phyloP scores from a whole-genome alignment of 768 basidiomycete genomes.

The Polyporus arcularius region DNA sequence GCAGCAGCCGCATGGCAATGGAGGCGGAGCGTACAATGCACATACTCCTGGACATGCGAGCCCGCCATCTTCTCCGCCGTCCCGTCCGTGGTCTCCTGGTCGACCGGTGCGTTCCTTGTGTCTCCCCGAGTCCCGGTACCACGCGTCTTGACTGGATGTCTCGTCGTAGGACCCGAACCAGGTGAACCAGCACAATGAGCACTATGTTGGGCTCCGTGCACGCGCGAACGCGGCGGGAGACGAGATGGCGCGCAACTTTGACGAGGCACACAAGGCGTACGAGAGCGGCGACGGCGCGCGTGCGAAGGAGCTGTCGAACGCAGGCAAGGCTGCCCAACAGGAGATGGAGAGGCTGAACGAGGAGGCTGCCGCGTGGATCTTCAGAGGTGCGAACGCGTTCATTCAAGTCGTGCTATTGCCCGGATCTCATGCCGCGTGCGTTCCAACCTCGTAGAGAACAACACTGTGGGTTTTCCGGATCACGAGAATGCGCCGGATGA shows the following conservation, averaged over 20 bases:
- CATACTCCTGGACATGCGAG: neutral
- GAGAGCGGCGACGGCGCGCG: constrained; percentile 66
- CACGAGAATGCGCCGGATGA: neutral
- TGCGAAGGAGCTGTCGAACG: constrained; percentile 79
- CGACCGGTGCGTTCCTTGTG: constrained; percentile 7
- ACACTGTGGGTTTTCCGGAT: constrained; percentile 46
- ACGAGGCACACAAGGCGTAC: constrained; percentile 78
- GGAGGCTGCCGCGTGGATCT: constrained; percentile 89
- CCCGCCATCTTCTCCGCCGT: constrained; percentile 13
- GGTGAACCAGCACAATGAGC: constrained; percentile 65
- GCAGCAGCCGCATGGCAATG: neutral
- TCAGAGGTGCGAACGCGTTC: constrained; percentile 47
- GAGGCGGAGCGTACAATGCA: neutral
- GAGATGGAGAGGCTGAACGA: constrained; percentile 80
- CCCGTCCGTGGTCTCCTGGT: constrained; percentile 16
- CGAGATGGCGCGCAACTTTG: constrained; percentile 69
- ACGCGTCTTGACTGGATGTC: neutral
- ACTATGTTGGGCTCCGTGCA: constrained; percentile 71
- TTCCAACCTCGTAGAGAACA: constrained; percentile 58
- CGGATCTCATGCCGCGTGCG: neutral
- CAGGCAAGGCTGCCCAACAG: constrained; percentile 78
- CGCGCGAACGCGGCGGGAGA: constrained; percentile 81
- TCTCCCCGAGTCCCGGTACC: neutral
- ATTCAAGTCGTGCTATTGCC: constrained; percentile 1
- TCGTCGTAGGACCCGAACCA: constrained; percentile 51